Evolutionary conservation across 257 asterid species (phyloP).

Genomic region (Ilex aquifolium): DNA sequence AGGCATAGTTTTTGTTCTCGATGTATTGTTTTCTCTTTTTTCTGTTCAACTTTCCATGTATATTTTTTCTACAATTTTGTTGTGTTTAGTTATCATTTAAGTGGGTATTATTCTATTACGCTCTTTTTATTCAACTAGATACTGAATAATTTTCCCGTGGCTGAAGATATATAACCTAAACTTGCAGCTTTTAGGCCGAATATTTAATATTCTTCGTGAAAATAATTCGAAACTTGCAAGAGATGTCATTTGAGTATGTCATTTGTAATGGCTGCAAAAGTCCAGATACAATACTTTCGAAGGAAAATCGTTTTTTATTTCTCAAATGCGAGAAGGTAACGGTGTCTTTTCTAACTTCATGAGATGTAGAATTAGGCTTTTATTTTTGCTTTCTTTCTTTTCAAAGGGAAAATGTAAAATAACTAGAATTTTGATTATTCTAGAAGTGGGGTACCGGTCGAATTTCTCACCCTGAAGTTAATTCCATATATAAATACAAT

Average conservation of each 20-base stretch:
- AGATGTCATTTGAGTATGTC: constrained; percentile 87
- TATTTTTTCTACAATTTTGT: too few species aligned
- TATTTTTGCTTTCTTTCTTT: too few species aligned
- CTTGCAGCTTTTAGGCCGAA: constrained; percentile 81
- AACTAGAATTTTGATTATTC: background rate
- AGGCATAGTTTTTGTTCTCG: too few species aligned
- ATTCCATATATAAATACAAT: too few species aligned
- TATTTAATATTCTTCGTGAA: constrained; percentile 90
- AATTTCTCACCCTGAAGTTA: too few species aligned
- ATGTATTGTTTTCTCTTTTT: too few species aligned
- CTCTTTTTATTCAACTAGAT: background rate
- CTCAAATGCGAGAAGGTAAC: constrained; percentile 93
- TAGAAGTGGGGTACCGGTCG: too few species aligned
- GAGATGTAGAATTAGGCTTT: background rate
- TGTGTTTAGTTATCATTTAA: too few species aligned
- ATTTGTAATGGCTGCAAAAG: constrained; percentile 96
- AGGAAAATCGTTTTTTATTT: constrained; percentile 86
- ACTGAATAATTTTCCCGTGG: background rate
- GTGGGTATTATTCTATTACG: background rate
- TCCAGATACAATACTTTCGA: constrained; percentile 82
- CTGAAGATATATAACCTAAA: constrained; percentile 4
- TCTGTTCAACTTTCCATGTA: too few species aligned
- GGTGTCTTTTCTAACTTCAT: background rate
- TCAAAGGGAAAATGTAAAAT: too few species aligned
- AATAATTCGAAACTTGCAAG: constrained; percentile 97